Conservation (phyloP, 2,329 filamentous ascomycete genomes). For the Fusarium sp. region DNA sequence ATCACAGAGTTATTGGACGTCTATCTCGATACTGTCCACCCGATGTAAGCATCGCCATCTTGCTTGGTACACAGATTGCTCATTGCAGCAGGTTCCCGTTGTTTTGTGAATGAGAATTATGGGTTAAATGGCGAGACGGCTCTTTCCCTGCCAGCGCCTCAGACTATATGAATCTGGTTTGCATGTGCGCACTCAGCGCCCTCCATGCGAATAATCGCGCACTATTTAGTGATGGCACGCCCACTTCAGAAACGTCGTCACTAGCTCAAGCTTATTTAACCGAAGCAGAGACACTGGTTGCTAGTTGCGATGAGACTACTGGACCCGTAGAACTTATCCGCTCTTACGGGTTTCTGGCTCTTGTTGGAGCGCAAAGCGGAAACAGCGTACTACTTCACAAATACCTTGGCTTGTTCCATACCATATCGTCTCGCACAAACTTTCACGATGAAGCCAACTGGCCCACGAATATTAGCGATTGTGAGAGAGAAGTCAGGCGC, state of each 20-base stretch:
- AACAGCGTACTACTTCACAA: background rate
- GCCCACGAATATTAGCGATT: background rate
- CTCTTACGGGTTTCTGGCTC: background rate
- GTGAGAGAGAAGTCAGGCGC: conserved; percentile 20
- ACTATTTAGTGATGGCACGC: background rate
- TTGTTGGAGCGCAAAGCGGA: background rate
- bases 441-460: background rate
- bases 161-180: background rate
- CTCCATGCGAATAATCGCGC: background rate
- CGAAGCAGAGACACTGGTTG: background rate
- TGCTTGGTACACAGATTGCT: background rate
- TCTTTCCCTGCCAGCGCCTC: background rate
- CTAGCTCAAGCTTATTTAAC: background rate
- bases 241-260: background rate
- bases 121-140: background rate
- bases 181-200: conserved; percentile 5
- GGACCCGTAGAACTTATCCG: background rate
- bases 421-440: background rate
- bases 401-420: background rate
- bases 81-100: background rate
- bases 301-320: background rate
- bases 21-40: background rate
- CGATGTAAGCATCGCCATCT: background rate
- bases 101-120: background rate
- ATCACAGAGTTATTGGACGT: background rate